phyloP scores from a whole-genome alignment of 2,329 filamentous ascomycete species.

The Metarhizium rileyi region DNA sequence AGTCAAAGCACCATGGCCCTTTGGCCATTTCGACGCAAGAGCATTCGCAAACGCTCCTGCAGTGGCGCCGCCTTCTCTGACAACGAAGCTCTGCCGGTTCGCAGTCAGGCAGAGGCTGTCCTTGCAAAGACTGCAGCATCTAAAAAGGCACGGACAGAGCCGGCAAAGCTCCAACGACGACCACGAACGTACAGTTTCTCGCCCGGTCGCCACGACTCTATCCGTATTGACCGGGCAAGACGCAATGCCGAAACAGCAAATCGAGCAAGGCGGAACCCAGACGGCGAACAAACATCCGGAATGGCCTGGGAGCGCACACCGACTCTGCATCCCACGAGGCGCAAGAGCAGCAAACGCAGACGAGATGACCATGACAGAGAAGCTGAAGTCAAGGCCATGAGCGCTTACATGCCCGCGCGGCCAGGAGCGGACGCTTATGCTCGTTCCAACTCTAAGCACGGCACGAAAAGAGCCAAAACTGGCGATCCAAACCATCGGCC shows the following conservation, averaged over 20 bases:
- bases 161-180: conserved; percentile 38
- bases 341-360: conserved; percentile 68
- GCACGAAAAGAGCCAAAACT: conserved; percentile 57
- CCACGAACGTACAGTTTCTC: conserved; percentile 52
- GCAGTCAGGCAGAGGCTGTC: conserved; percentile 24
- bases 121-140: conserved; percentile 15
- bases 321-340: conserved; percentile 51
- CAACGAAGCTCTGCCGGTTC: conserved; percentile 34
- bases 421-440: conserved; percentile 50
- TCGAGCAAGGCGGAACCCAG: conserved; percentile 9
- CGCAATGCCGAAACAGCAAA: background rate
- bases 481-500: conserved; percentile 43
- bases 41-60: conserved; percentile 51
- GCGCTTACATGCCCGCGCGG: conserved; percentile 55
- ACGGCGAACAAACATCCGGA: conserved; percentile 1
- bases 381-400: conserved; percentile 82
- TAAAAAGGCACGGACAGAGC: conserved; percentile 33
- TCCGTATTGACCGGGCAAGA: conserved; percentile 28
- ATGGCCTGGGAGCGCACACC: conserved; percentile 24
- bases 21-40: conserved; percentile 74
- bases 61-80: conserved; percentile 45
- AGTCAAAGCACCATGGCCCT: conserved; percentile 51
- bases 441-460: conserved; percentile 50
- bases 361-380: conserved; percentile 69
- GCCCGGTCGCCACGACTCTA: conserved; percentile 45